Percentiles rank a stretch among this genome's conserved stretches.
phyloP scores from a whole-genome alignment of 768 basidiomycete species.

The Leccinum imitatum region DNA sequence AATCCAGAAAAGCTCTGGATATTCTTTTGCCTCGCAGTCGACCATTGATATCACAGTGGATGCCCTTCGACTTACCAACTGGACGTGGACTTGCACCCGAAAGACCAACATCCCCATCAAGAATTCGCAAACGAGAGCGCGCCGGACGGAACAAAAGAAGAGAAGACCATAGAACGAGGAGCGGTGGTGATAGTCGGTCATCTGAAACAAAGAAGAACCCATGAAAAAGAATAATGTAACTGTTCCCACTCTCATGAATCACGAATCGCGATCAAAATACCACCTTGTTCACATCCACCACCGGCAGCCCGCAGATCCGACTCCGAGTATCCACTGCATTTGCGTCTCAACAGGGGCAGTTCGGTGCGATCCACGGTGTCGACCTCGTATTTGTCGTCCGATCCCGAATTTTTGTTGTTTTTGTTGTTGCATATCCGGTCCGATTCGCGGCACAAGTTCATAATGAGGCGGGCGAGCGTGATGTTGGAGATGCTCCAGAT shows the following conservation, averaged over 20 bases:
- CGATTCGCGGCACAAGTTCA: slow-evolving; percentile 32
- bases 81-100: too few relatives aligned
- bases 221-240: background rate
- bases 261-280: background rate
- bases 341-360: slow-evolving; percentile 3
- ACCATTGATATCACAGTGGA: too few relatives aligned
- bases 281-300: background rate
- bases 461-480: slow-evolving; percentile 34
- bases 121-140: background rate
- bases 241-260: background rate
- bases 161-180: background rate
- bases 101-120: background rate
- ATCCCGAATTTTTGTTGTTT: too few relatives aligned
- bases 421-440: background rate
- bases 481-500: slow-evolving; percentile 27
- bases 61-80: background rate
- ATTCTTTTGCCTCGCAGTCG: background rate
- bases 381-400: too few relatives aligned
- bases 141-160: background rate
- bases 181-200: background rate
- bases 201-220: background rate
- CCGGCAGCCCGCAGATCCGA: background rate
- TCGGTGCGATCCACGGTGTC: slow-evolving; percentile 4
- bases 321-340: background rate
- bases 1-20: background rate